These are phyloP conservation scores for Xylariaceae sp. DNA, from an alignment of 2,329 filamentous ascomycete species.

Conservation along the genomic window DNA sequence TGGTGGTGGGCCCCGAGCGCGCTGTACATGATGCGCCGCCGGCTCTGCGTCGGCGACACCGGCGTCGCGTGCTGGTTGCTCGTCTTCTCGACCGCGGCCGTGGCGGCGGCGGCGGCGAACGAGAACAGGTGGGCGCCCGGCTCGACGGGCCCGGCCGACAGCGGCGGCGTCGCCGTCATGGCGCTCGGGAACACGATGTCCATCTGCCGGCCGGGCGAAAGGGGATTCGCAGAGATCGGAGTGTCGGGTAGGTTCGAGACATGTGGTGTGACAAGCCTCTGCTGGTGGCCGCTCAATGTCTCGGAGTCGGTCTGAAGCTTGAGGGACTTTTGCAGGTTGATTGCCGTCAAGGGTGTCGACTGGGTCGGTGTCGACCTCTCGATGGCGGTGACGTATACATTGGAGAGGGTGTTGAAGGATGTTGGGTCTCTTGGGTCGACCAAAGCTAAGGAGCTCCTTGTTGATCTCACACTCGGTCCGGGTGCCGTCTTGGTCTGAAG, in stretches of 20 bases:
- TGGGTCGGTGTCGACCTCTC: conserved; percentile 47
- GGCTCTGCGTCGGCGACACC: conserved; percentile 31
- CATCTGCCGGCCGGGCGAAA: conserved; percentile 37
- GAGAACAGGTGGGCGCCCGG: conserved; percentile 35
- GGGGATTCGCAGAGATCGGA: conserved; percentile 42
- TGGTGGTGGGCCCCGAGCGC: no score
- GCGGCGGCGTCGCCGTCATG: conserved; percentile 52
- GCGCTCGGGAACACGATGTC: conserved; percentile 44
- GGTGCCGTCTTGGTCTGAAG: conserved; percentile 45
- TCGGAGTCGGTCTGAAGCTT: conserved; percentile 29
- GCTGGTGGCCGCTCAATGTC: conserved; percentile 24
- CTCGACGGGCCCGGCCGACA: conserved; percentile 47
- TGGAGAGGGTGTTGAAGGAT: conserved; percentile 58
- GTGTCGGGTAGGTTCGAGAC: conserved; percentile 44
- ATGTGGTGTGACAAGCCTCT: conserved; percentile 35
- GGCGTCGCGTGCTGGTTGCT: conserved; percentile 14
- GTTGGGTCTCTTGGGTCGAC: conserved; percentile 53
- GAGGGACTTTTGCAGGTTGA: conserved; percentile 34
- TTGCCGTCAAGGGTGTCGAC: conserved; percentile 41
- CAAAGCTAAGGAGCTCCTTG: conserved; percentile 34
- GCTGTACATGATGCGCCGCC: conserved; percentile 30
- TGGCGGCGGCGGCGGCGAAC: no score
- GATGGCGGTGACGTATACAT: conserved; percentile 56
- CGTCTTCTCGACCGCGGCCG: no score
- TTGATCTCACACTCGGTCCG: conserved; percentile 28